Conservation (phyloP, 2,329 filamentous ascomycete species). For the Cadophora sp. region DNA sequence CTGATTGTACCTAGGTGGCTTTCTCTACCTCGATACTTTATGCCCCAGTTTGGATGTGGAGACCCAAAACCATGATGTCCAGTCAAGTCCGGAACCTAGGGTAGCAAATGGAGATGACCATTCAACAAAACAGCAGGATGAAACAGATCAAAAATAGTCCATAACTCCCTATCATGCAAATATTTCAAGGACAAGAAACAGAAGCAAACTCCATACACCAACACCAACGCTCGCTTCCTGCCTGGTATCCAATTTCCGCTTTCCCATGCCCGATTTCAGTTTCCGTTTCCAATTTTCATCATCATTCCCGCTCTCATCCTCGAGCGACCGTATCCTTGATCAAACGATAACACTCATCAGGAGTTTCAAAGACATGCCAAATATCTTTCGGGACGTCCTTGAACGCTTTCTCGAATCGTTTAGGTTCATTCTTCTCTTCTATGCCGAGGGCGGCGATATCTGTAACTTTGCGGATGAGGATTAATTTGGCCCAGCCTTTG, state of each 20-base stretch:
- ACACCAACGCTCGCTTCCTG: not conserved
- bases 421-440: conserved; percentile 73
- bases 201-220: not conserved
- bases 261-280: not conserved
- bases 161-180: not conserved
- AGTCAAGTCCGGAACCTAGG: too few relatives aligned
- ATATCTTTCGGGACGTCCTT: conserved; percentile 69
- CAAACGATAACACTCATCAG: conserved; percentile 65
- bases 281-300: too few relatives aligned
- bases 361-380: conserved; percentile 86
- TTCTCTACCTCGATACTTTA: not conserved
- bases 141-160: too few relatives aligned
- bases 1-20: not conserved
- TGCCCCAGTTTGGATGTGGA: not conserved
- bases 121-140: too few relatives aligned
- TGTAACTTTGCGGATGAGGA: conserved; percentile 84
- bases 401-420: conserved; percentile 86
- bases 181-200: not conserved
- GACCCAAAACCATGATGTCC: not conserved
- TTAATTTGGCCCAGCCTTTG: conserved; percentile 79
- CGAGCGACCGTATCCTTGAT: conserved; percentile 44
- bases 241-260: conserved; percentile 7
- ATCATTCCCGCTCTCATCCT: conserved; percentile 4
- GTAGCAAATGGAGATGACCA: too few relatives aligned
- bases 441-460: conserved; percentile 75